Evolutionary conservation across 2,329 filamentous ascomycete genomes (phyloP).

Genomic region (Xylariaceae sp.): DNA sequence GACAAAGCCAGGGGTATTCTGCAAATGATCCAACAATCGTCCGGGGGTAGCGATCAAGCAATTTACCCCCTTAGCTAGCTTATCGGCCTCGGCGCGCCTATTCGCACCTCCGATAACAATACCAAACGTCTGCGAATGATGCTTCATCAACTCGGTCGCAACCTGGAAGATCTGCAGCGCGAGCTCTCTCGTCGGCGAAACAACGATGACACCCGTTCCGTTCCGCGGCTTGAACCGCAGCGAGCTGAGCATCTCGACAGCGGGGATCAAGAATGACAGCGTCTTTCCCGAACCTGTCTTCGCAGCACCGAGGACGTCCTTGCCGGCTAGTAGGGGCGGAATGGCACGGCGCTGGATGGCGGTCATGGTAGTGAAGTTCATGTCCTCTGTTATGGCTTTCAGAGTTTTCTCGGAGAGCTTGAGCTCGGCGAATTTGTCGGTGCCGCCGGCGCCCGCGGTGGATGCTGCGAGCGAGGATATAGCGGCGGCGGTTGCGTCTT

Average conservation of each 20-base stretch:
- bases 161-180: conserved; percentile 96
- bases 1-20: conserved; percentile 82
- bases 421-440: conserved; percentile 73
- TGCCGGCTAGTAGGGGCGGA: conserved; percentile 80
- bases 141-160: conserved; percentile 84
- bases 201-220: conserved; percentile 85
- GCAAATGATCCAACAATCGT: conserved; percentile 85
- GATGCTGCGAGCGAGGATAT: conserved; percentile 52
- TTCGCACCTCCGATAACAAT: conserved; percentile 97
- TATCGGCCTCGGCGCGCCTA: conserved; percentile 83
- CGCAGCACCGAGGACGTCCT: conserved; percentile 89
- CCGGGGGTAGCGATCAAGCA: conserved; percentile 91
- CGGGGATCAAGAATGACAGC: conserved; percentile 87
- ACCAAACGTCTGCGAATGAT: conserved; percentile 87
- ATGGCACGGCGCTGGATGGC: conserved; percentile 88
- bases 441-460: conserved; percentile 59
- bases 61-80: conserved; percentile 91
- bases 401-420: conserved; percentile 85
- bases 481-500: conserved; percentile 40
- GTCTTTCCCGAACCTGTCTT: conserved; percentile 95
- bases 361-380: conserved; percentile 95
- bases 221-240: conserved; percentile 89
- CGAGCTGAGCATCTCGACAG: conserved; percentile 85
- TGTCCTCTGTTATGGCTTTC: conserved; percentile 73
- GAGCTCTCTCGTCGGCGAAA: conserved; percentile 89